These are phyloP conservation scores for Copromyces sp. DNA, from an alignment of 495 filamentous ascomycete species.

Conservation along the genomic window DNA sequence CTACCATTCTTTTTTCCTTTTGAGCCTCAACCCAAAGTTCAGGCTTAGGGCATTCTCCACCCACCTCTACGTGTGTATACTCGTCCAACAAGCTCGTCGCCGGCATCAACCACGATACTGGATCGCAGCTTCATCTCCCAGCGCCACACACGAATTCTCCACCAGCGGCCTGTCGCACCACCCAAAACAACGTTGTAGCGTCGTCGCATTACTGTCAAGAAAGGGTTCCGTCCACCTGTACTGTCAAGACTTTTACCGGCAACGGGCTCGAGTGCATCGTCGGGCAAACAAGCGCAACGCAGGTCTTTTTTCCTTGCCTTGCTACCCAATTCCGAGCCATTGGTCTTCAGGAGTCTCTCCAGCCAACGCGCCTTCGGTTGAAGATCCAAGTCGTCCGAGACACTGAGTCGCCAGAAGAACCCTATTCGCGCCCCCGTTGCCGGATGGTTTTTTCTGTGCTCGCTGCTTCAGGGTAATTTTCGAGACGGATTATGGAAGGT, in stretches of 20 bases:
- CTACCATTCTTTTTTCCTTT: constrained; percentile 20
- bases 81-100: constrained; percentile 1
- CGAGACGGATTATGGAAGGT: constrained; percentile 31
- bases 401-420: constrained; percentile 8
- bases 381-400: background rate
- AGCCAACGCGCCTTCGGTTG: constrained; percentile 3
- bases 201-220: background rate
- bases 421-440: constrained; percentile 17
- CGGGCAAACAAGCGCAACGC: constrained; percentile 10
- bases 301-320: constrained; percentile 6
- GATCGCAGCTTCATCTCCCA: constrained; percentile 14
- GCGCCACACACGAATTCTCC: background rate
- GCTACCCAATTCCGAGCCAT: constrained; percentile 9
- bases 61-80: constrained; percentile 15
- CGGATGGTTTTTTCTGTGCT: constrained; percentile 25
- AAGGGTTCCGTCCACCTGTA: background rate
- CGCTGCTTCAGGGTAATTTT: constrained; percentile 16
- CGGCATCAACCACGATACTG: constrained; percentile 4
- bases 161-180: background rate
- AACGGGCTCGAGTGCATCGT: constrained; percentile 2
- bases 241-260: background rate
- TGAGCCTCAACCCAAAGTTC: constrained; percentile 24
- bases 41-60: constrained; percentile 24
- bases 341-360: constrained; percentile 4
- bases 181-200: background rate